phyloP scores from a whole-genome alignment of 768 basidiomycete species.

The Rhodotorula kratochvilovae region DNA sequence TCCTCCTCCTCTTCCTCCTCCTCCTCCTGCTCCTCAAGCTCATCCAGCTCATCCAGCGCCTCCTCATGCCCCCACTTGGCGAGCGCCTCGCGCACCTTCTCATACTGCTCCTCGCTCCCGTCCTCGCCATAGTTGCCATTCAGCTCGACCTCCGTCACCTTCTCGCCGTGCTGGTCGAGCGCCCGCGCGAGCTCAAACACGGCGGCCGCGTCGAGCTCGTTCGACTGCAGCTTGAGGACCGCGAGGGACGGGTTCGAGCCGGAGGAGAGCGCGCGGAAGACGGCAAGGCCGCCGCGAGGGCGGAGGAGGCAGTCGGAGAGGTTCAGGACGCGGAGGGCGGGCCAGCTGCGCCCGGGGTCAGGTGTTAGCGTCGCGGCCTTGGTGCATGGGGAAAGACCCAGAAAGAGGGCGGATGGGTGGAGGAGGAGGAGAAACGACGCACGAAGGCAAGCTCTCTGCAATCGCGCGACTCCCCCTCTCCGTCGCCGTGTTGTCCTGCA shows the following conservation, averaged over 20 bases:
- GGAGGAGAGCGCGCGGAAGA: slow-evolving; percentile 59
- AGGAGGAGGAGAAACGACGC: neutral
- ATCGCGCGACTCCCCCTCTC: slow-evolving; percentile 60
- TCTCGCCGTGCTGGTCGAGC: slow-evolving; percentile 59
- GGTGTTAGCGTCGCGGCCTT: too few relatives aligned
- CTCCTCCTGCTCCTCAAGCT: slow-evolving; percentile 51
- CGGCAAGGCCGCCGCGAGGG: slow-evolving; percentile 66
- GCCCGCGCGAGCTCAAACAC: slow-evolving; percentile 65
- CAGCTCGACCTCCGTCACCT: slow-evolving; percentile 68
- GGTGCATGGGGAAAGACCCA: too few relatives aligned
- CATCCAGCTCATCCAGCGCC: slow-evolving; percentile 63
- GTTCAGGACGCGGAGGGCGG: slow-evolving; percentile 69
- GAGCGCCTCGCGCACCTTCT: slow-evolving; percentile 51
- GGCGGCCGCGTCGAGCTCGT: slow-evolving; percentile 71
- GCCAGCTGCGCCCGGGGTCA: slow-evolving; percentile 52
- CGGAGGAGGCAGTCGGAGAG: slow-evolving; percentile 87
- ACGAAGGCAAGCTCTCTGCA: slow-evolving; percentile 60
- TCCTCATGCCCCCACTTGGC: slow-evolving; percentile 60
- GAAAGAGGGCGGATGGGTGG: too few relatives aligned
- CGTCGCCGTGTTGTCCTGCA: slow-evolving; percentile 73
- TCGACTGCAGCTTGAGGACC: slow-evolving; percentile 79
- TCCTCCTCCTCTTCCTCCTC: slow-evolving; percentile 64
- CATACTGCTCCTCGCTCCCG: slow-evolving; percentile 53
- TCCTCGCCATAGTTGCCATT: slow-evolving; percentile 64
- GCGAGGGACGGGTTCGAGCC: slow-evolving; percentile 73